Base-by-base conservation (phyloP, 2,329 filamentous ascomycete species). In the Ophiocordyceps camponoti-rufipedis region DNA sequence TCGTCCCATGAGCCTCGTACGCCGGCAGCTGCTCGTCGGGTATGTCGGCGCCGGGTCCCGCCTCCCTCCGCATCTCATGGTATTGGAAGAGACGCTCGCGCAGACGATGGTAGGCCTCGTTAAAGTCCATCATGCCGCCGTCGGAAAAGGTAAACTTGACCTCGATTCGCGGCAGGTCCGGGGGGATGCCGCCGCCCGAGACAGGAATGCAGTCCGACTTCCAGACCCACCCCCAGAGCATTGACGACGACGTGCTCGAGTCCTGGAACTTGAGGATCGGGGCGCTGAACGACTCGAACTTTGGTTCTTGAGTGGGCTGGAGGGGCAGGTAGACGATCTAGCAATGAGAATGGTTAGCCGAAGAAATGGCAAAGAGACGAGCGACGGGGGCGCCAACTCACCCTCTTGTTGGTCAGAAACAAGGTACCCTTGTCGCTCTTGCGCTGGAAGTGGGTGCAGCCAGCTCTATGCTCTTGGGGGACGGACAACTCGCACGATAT, bases 151-250 rank as follows among this genome's bases (percentile, higher is more conserved):
- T 87, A 55, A 95, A 72, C 59, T 84, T 87, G 52, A 94, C 62
- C 55, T 91, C 85, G 41, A 94, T 70, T 28, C 80, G 77, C 16
- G 80, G 73, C 49, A 85, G 72, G 19, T 81, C 70, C 5, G 80
- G 65, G 1, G 88, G 85, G 44, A 95, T 84, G 44, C 85, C 85
- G 35, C 91, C 91, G 33, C 84, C 84, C 1, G 81, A 67, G 23
- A 94, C 85, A 2, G 89, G 86, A 54, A 82, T 81, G 48, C 93
- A 78, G 41, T 81, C 67, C 23, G 83, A 82, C 46, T 78, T 78
- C 88, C 88, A 96, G 52, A 84, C 82, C 69, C 94, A 95, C 18
- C 89, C 88, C 61, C 94, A 94, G 70, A 88, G 94, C 32, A 89
- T 88, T 3, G 88, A 85, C 31, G 81, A 79, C 10, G 60, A 63